Evolutionary conservation across 2,329 filamentous ascomycete species (phyloP), one percentile per base, ranked within the genome.

Genomic region (Diaporthe ampelina): DNA sequence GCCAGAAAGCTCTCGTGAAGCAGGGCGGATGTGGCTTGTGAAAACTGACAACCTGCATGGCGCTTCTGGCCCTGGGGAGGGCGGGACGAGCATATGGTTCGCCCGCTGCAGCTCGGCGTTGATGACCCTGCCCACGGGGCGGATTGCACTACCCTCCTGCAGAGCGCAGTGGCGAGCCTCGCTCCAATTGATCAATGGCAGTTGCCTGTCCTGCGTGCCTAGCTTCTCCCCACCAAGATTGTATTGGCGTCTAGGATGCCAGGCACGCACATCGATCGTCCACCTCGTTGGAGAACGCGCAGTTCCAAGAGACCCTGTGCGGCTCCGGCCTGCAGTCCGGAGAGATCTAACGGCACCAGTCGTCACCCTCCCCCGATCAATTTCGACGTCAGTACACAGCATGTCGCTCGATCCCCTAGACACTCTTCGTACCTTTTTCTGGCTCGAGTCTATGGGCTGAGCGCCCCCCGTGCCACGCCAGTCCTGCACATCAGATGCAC

Each of bases 171-270:
- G 32, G 50, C 70, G 57, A 75, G 57, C 37, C 74, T 57, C n/a
- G 21, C 50, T 74, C 63, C 63, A 73, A 75, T 74, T 74, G 72
- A 68, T 74, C 74, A 72, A 74, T 75, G 56, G 54, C 72, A 43
- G 45, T 13, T 50, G 57, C 67, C 67, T 74, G 67, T 29, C 48
- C 54, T 21, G 43, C 68, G 74, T 63, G 43, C 26, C 59, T 50
- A 63, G 58, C 50, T 58, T 57, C 70, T 52, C 32, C 43, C 72
- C 50, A 57, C 67, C 35, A 43, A 65, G 52, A 40, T 32, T 54
- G 59, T 35, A 43, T 50, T 63, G 59, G 72, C 56, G 70, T 56
- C 45, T 68, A 67, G n/a, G n/a, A 24, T 52, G 48, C 48, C 48
- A 52, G 48, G 45, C 58, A 57, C 48, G 40, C 48, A 52, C 17